phyloP scores from a whole-genome alignment of 2,329 filamentous ascomycete genomes.

The Clonostachys rhizophaga region DNA sequence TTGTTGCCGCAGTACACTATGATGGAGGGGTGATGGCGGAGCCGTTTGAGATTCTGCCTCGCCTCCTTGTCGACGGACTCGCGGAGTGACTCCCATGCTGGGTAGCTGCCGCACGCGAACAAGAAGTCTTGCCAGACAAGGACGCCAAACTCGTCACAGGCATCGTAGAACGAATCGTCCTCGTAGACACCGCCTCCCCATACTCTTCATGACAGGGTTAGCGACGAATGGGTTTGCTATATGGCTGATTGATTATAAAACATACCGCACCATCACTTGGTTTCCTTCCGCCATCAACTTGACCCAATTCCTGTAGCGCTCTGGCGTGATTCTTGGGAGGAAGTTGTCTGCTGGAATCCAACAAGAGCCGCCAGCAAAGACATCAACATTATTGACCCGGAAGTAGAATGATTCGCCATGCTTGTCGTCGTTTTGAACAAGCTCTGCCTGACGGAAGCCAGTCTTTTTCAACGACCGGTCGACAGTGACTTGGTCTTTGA shows the following conservation, averaged over 20 bases:
- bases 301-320: constrained; percentile 66
- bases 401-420: constrained; percentile 72
- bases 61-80: constrained; percentile 55
- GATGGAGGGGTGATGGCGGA: constrained; percentile 59
- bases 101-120: constrained; percentile 63
- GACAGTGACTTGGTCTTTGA: constrained; percentile 32
- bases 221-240: neutral
- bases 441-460: constrained; percentile 57
- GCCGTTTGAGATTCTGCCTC: constrained; percentile 52
- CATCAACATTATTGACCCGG: constrained; percentile 64
- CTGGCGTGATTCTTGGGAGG: constrained; percentile 58
- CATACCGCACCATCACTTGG: constrained; percentile 66
- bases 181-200: constrained; percentile 37
- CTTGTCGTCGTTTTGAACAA: constrained; percentile 49
- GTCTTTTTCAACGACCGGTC: constrained; percentile 53
- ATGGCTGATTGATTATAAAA: neutral
- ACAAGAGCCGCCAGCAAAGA: constrained; percentile 72
- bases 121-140: constrained; percentile 70
- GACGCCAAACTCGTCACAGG: constrained; percentile 62
- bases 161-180: constrained; percentile 60
- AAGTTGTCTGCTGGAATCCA: constrained; percentile 80
- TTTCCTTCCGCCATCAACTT: constrained; percentile 66
- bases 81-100: constrained; percentile 52
- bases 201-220: neutral
- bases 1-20: constrained; percentile 79